Evolutionary conservation across 345 rosid species (phyloP).

Genomic region (Euphorbia tirucalli): DNA sequence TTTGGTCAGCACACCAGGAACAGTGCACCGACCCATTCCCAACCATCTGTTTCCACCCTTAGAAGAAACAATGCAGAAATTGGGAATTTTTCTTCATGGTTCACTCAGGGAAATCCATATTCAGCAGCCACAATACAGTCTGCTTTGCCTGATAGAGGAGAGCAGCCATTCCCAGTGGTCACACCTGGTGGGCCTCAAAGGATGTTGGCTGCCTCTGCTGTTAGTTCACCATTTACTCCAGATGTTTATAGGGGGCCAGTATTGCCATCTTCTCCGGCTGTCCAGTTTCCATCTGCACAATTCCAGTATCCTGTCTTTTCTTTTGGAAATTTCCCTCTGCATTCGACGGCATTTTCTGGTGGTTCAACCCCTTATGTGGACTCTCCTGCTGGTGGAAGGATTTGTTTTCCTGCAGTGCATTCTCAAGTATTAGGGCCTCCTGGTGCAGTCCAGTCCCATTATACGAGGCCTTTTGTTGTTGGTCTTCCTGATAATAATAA

Average conservation of each 20-base stretch:
- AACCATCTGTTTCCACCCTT: conserved; percentile 48
- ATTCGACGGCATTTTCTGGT: conserved; percentile 58
- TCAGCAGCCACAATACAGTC: conserved; percentile 59
- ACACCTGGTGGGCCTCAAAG: conserved; percentile 60
- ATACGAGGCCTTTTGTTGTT: conserved; percentile 56
- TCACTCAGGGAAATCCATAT: conserved; percentile 50
- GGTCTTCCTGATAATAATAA: conserved; percentile 54
- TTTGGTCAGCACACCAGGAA: conserved; percentile 43
- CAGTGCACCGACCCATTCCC: conserved; percentile 36
- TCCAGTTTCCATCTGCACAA: conserved; percentile 54
- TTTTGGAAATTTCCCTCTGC: conserved; percentile 60
- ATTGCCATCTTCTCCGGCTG: conserved; percentile 69
- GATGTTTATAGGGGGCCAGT: conserved; percentile 68
- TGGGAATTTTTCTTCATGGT: conserved; percentile 65
- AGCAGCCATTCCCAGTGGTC: conserved; percentile 57
- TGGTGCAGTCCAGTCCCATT: conserved; percentile 52
- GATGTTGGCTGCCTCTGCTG: conserved; percentile 51
- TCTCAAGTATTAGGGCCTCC: conserved; percentile 62
- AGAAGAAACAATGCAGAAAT: conserved; percentile 43
- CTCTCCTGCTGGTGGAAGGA: conserved; percentile 62
- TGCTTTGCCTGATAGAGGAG: conserved; percentile 64
- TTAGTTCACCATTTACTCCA: conserved; percentile 46
- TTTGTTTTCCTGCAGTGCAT: conserved; percentile 58
- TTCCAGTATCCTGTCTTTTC: conserved; percentile 71
- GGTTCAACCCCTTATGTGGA: conserved; percentile 65